These are phyloP conservation scores for Macrophomina phaseolina DNA, from an alignment of 2,329 filamentous ascomycete genomes.

Conservation along the genomic window DNA sequence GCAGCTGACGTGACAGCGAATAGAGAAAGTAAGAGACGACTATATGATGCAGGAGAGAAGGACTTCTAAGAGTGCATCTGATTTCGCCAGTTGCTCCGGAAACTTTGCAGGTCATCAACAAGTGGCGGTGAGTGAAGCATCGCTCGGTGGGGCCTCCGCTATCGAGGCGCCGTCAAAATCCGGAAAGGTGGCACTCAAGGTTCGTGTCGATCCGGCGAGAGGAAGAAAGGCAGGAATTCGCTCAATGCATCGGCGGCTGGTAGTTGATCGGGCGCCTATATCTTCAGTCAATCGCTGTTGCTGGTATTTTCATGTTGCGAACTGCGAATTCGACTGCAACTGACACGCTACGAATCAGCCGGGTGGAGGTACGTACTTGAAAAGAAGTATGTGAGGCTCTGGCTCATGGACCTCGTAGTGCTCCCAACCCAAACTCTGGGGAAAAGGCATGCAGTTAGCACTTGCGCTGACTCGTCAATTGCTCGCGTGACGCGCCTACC, in stretches of 20 bases:
- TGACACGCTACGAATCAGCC: neutral
- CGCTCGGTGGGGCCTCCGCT: conserved; percentile 8
- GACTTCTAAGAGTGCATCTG: conserved; percentile 12
- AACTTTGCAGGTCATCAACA: conserved; percentile 24
- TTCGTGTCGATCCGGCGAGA: conserved; percentile 16
- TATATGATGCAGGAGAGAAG: conserved; percentile 16
- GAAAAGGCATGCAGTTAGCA: neutral
- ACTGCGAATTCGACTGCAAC: neutral
- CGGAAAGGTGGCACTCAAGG: conserved; percentile 13
- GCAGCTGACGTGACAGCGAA: neutral
- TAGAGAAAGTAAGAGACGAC: conserved; percentile 4
- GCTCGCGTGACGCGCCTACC: conserved; percentile 58
- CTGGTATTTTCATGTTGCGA: neutral
- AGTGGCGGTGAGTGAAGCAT: conserved; percentile 18
- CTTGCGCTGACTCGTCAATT: conserved; percentile 9
- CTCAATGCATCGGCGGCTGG: conserved; percentile 65
- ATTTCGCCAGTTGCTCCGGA: conserved; percentile 8
- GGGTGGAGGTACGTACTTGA: conserved; percentile 74
- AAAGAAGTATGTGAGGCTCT: conserved; percentile 96
- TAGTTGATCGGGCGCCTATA: conserved; percentile 82
- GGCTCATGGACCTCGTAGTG: conserved; percentile 99
- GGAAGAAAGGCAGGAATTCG: neutral
- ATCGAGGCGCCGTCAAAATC: conserved; percentile 6
- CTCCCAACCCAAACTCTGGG: conserved; percentile 95
- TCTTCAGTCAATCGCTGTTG: neutral